Evolutionary conservation across 169 alveolate species (phyloP).

Genomic region (Eimeria falciformis): DNA sequence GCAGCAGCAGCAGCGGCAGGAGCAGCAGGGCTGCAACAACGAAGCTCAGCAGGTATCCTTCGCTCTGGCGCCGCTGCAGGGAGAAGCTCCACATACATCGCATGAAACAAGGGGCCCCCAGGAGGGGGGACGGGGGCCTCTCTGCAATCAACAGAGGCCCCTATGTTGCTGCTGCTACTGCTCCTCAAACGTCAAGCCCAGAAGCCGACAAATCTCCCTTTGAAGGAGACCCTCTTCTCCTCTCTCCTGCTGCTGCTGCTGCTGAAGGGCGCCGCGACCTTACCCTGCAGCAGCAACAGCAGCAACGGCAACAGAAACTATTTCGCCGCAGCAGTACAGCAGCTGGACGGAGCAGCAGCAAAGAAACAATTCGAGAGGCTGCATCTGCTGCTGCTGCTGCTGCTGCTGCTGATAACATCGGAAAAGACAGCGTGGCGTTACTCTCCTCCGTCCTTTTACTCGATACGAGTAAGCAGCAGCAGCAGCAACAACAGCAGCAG

Average conservation of each 20-base stretch:
- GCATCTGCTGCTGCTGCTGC: neutral
- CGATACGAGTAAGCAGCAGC: neutral
- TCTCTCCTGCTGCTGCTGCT: slow-evolving; percentile 11
- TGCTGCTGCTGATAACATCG: neutral
- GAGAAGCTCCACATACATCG: slow-evolving; percentile 65
- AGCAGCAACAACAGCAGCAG: neutral
- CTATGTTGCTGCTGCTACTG: neutral
- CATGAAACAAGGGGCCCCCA: neutral
- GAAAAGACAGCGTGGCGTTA: neutral
- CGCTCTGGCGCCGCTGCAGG: slow-evolving; percentile 61
- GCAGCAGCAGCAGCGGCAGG: slow-evolving; percentile 35
- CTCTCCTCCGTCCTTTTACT: too few relatives aligned
- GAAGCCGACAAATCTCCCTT: slow-evolving; percentile 20
- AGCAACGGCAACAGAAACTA: neutral
- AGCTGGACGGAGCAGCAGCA: neutral
- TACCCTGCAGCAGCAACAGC: slow-evolving; percentile 14
- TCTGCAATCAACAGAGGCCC: neutral
- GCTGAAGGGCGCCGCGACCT: neutral
- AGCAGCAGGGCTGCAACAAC: neutral
- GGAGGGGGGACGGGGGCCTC: neutral
- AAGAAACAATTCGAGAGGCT: neutral
- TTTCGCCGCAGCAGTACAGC: too few relatives aligned
- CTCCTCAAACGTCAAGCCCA: neutral
- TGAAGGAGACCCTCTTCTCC: slow-evolving; percentile 35
- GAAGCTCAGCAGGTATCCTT: neutral